Base-by-base conservation (phyloP, 495 filamentous ascomycete genomes). In the Talaromyces stipitatus region DNA sequence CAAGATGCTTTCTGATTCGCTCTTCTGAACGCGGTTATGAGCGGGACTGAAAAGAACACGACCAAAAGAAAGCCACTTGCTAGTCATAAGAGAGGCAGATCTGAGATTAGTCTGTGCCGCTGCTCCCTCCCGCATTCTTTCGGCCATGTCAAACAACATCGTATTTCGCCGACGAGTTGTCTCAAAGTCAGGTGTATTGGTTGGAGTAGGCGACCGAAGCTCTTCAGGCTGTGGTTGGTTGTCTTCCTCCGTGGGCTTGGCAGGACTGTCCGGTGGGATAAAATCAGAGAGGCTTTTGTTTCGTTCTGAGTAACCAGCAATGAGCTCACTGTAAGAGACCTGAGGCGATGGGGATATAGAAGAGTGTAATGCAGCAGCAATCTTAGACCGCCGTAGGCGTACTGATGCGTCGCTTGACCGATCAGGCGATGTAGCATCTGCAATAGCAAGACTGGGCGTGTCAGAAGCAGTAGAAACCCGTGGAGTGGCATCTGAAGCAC, bases 11-110 rank as follows among this genome's bases (percentile, higher is more conserved):
- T 84, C 79, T 27, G 83, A 72, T 9, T 72, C 69, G 28, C 72
- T 85, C 6, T 82, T 78, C 36, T 84, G 83, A 32, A 96, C 80
- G 54, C 89, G 87, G 23, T 88, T 85, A 56, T 95, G 87, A 16
- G 91, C 89, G 4, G 95, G 94, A 62, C 89, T 95, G 72, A 99
- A 96, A 8, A 99, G 81, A 0, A 97, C 91, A 54, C 92, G 85
- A 12, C 94, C 94, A 69, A 96, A 97, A 7, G 91, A 92, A 22
- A 99, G 80, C 92, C 92, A 97, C 58, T 84, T 82, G 67, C 84
- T 87, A 1, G 86, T 86, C 82, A 87, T 87, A 14, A 90, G 69
- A 9, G 87, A 86, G 30, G 86, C 89, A 4, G 91, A 90, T 11
- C 91, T 81, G 53, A 97, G 83, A 69, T 95, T 94, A 45, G 88